Percentiles rank a stretch among this genome's conserved stretches.
Evolutionary conservation across 495 filamentous ascomycete genomes (phyloP).

Genomic region (Terfezia boudieri): DNA sequence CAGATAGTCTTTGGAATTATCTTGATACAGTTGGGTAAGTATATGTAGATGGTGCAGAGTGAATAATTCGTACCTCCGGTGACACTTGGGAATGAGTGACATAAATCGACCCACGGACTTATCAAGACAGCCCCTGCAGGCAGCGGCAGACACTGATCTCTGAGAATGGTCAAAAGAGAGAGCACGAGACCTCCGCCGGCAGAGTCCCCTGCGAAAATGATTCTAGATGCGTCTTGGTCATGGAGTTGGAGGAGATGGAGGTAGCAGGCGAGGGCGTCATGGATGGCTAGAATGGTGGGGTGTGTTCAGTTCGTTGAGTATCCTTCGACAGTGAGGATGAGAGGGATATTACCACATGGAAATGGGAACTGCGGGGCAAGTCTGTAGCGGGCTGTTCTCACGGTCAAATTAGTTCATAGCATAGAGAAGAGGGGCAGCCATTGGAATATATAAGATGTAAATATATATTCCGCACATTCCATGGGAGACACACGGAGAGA

Average conservation of each 20-base stretch:
- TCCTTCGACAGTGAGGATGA: too few species aligned
- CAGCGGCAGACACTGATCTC: slow-evolving; percentile 58
- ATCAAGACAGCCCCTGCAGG: slow-evolving; percentile 80
- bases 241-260: slow-evolving; percentile 54
- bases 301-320: neutral
- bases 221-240: slow-evolving; percentile 44
- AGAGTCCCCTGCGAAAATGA: slow-evolving; percentile 64
- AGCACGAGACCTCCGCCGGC: slow-evolving; percentile 77
- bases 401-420: neutral
- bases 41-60: slow-evolving; percentile 14
- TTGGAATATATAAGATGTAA: too few species aligned
- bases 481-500: too few species aligned
- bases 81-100: slow-evolving; percentile 82
- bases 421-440: too few species aligned
- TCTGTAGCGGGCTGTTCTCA: slow-evolving; percentile 42
- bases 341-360: slow-evolving; percentile 39
- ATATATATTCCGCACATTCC: too few species aligned
- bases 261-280: slow-evolving; percentile 76
- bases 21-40: neutral
- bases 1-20: slow-evolving; percentile 47
- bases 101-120: slow-evolving; percentile 83
- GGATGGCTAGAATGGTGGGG: slow-evolving; percentile 24
- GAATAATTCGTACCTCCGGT: slow-evolving; percentile 30
- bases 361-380: slow-evolving; percentile 88
- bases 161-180: slow-evolving; percentile 53